These are phyloP conservation scores for Ettlia oleoabundans DNA, from an alignment of 139 green algal species.

Conservation along the genomic window DNA sequence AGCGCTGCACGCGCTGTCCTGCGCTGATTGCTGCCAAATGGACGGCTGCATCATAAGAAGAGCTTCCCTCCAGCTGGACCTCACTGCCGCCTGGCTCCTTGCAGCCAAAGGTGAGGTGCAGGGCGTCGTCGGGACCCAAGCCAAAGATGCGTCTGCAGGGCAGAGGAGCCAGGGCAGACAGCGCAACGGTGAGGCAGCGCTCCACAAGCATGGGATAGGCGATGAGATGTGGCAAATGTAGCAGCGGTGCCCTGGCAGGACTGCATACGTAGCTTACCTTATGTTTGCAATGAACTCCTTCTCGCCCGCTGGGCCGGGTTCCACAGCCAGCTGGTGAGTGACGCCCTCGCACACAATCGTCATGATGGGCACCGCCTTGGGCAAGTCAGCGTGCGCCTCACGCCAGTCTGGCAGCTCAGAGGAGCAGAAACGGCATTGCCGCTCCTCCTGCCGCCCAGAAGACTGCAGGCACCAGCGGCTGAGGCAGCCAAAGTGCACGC, in stretches of 20 bases:
- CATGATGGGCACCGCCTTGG: conserved; percentile 4
- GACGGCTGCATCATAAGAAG: neutral
- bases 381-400: neutral
- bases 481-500: neutral
- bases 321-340: neutral
- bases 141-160: no score
- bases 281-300: neutral
- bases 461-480: neutral
- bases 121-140: neutral
- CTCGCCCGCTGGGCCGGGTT: neutral
- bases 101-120: neutral
- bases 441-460: neutral
- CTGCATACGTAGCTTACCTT: no score
- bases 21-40: neutral
- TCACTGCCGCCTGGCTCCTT: neutral
- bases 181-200: no score
- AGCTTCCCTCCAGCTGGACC: neutral
- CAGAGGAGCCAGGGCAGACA: no score
- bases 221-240: no score
- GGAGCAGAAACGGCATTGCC: conserved; percentile 40
- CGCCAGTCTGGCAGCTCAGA: conserved; percentile 52
- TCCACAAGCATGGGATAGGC: no score
- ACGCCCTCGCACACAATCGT: neutral
- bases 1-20: neutral
- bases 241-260: no score